Base-by-base conservation (phyloP, 2,329 filamentous ascomycete genomes). In the Leptographium lundbergii region DNA sequence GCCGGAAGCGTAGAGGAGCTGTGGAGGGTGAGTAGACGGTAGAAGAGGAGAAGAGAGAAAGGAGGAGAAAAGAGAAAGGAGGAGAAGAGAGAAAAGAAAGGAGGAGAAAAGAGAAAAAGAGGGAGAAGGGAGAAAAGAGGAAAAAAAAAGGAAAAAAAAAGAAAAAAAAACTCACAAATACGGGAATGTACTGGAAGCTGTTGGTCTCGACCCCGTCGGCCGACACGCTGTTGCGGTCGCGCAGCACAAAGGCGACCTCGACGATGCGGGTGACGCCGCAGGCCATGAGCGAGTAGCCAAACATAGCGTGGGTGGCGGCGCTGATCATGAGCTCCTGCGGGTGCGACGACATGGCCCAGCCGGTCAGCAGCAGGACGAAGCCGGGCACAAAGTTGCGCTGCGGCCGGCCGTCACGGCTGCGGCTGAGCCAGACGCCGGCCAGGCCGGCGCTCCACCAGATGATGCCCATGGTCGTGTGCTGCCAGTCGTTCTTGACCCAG, bases 391-490 rank as follows among this genome's bases (percentile, higher is more conserved):
- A 84, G 74, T 99, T 99, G 65, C 94, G 83, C 77, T 92, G 91
- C 10, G 94, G 91, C 50, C 84, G 80, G 57, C 94, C 92, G 63
- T 92, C 85, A 59, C 89, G 84, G 69, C 86, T 89, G 63, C 84
- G 82, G 70, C 90, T 95, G 47, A 99, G 78, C 94, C 92, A 99
- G 57, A 99, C 81, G 50, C 94, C 94, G 13, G 92, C 81, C 34
- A 99, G 75, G 27, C 94, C 94, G 9, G 94, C 92, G 66, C 85
- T 88, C 92, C 92, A 99, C 94, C 94, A 99, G 57, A 99, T 85
- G 62, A 99, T 84, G n/a, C 94, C 94, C 92, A 99, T 97, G n/a
- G 88, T 89, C 0, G 94, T 99, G 72, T 99, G 94, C 71, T 99
- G 92, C 74, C 96, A 84, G 71, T 99, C 94, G 68, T 96, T 97